phyloP scores from a whole-genome alignment of 1,139 yeast species.

The Yamadazyma kanchanaburiensis region DNA sequence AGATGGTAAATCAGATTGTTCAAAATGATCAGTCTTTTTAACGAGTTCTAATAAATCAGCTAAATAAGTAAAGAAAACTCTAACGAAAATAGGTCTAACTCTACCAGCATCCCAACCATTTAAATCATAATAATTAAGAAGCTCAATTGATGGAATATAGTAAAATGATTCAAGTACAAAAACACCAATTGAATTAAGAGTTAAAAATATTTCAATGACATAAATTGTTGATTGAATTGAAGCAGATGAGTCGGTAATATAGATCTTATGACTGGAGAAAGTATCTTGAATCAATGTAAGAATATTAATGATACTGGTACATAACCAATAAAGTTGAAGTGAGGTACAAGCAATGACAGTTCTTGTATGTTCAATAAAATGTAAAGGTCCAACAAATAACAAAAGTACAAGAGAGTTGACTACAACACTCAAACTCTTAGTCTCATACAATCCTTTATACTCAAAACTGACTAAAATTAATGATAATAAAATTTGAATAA shows the following conservation, averaged over 20 bases:
- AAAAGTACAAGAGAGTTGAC: conserved; percentile 13
- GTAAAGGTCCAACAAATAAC: conserved; percentile 26
- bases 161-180: conserved; percentile 32
- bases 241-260: conserved; percentile 13
- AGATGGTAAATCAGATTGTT: conserved; percentile 22
- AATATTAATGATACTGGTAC: conserved; percentile 14
- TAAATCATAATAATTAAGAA: conserved; percentile 34
- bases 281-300: conserved; percentile 27
- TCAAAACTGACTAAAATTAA: conserved; percentile 16
- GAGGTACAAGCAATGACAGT: conserved; percentile 24
- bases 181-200: conserved; percentile 29
- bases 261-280: conserved; percentile 25
- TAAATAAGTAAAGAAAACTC: conserved; percentile 22
- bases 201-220: conserved; percentile 16
- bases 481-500: conserved; percentile 19
- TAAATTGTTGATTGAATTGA: conserved; percentile 11
- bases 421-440: conserved; percentile 8
- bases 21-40: conserved; percentile 18
- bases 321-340: conserved; percentile 30
- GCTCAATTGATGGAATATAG: conserved; percentile 45
- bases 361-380: conserved; percentile 30
- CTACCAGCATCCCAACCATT: conserved; percentile 27
- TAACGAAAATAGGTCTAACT: conserved; percentile 21
- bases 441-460: conserved; percentile 6
- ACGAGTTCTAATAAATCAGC: conserved; percentile 19